Evolutionary conservation across 2,329 filamentous ascomycete species (phyloP).

Genomic region (Diplocarpon mali): DNA sequence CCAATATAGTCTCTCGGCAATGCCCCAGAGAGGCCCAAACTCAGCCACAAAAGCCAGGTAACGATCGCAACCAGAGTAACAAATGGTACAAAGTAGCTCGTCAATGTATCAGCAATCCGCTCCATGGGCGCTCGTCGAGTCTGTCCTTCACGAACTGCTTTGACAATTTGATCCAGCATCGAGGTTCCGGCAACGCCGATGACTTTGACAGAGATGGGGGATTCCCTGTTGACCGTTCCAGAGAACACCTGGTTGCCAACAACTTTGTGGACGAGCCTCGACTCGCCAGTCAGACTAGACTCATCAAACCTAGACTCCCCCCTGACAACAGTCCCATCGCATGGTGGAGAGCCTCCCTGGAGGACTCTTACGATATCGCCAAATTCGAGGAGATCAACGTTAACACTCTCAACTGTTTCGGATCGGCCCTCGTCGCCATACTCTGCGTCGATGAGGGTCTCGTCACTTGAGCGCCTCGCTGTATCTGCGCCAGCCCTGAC

Average conservation of each 20-base stretch:
- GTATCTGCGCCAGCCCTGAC: constrained; percentile 34
- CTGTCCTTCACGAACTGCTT: constrained; percentile 67
- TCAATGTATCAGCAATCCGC: constrained; percentile 60
- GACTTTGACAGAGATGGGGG: constrained; percentile 50
- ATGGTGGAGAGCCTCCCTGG: constrained; percentile 73
- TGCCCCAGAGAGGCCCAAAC: constrained; percentile 45
- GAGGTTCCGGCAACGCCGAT: constrained; percentile 56
- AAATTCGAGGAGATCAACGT: constrained; percentile 53
- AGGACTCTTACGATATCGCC: constrained; percentile 66
- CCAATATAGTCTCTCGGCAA: constrained; percentile 48
- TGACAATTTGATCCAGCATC: constrained; percentile 72
- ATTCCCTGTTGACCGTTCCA: constrained; percentile 63
- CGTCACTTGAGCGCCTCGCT: background rate
- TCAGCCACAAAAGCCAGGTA: constrained; percentile 64
- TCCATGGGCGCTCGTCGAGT: constrained; percentile 66
- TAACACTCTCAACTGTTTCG: constrained; percentile 14
- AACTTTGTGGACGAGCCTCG: constrained; percentile 52
- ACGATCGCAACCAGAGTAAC: constrained; percentile 57
- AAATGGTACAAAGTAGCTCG: constrained; percentile 65
- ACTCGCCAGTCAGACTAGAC: constrained; percentile 77
- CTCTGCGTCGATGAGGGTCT: constrained; percentile 3
- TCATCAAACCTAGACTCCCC: constrained; percentile 70
- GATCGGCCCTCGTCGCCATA: background rate
- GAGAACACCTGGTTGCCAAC: constrained; percentile 56
- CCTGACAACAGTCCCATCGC: constrained; percentile 59